Evolutionary conservation across 1,284 basidiomycete species (phyloP), one percentile per base, ranked within the genome.

Genomic region (Garcileccinum viscosum): DNA sequence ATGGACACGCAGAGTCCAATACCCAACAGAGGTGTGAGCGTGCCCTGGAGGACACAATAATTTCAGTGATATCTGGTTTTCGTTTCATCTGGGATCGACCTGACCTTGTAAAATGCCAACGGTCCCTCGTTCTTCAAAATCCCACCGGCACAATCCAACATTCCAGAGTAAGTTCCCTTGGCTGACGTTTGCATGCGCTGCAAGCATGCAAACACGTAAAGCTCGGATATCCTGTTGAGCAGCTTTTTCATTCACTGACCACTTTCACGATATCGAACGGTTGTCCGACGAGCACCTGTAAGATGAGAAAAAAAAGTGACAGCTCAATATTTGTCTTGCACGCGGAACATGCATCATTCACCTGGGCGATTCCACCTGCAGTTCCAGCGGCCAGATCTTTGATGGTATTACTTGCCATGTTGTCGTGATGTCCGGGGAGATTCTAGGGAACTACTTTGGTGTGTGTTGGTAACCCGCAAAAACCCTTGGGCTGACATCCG

Each of bases 181-280:
- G 95, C 87, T n/a, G 95, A 88, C 9, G 96, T 98, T 89, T 99
- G 97, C 87, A 99, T 94, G 71, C 97, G 90, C 88, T 74, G 71
- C 66, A 58, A 47, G 66, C 59, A 68, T 32, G 61, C 62, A 66
- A 65, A 70, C 63, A 64, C 63, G 7, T 64, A 40, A 65, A 63
- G 59, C 24, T 60, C 38, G 19, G 50, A 40, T 5, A 27, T 33
- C 40, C 61, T n/a, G 58, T 32, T 32, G 58, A 59, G 32, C 58
- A n/a, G 66, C 44, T 62, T 62, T 70, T 56, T 63, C 58, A 69
- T 70, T 53, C 65, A 87, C 92, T 81, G 76, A 94, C 93, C 83
- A 95, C 93, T 90, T 98, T 98, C 83, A 97, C 94, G 73, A 98
- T 98, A 82, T 98, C 97, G 80, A 98, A 97, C 24, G 96, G 95